Percentiles rank a stretch among this genome's conserved stretches.
phyloP scores from a whole-genome alignment of 1,284 basidiomycete species.

The Fistulinella cinereoalba region DNA sequence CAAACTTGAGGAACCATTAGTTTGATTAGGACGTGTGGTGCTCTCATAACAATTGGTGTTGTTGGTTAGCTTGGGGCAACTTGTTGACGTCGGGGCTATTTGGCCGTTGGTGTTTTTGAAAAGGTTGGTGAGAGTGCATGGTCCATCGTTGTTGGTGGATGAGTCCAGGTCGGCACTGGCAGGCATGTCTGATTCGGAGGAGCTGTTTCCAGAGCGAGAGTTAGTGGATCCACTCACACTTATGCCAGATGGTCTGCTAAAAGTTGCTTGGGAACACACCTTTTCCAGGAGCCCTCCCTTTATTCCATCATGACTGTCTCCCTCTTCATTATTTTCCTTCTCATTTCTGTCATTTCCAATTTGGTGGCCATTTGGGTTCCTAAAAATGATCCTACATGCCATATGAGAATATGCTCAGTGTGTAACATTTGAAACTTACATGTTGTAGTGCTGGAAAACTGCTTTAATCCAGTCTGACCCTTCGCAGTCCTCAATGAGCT shows the following conservation, averaged over 20 bases:
- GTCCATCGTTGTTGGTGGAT: neutral
- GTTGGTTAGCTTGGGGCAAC: neutral
- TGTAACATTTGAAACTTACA: neutral
- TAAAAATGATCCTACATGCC: neutral
- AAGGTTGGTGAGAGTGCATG: neutral
- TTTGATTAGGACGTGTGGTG: neutral
- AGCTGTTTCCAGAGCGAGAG: neutral
- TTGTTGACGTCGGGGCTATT: neutral
- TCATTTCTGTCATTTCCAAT: neutral
- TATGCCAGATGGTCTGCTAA: neutral
- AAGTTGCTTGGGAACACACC: neutral
- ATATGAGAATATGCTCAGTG: neutral
- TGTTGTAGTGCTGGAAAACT: neutral
- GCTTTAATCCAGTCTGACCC: neutral
- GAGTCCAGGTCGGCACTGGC: neutral
- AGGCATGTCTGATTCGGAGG: neutral
- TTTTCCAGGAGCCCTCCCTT: neutral
- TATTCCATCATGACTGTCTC: neutral
- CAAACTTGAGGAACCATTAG: neutral
- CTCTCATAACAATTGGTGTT: neutral
- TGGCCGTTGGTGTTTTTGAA: neutral
- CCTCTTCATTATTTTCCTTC: neutral
- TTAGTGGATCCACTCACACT: neutral
- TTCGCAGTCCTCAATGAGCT: neutral
- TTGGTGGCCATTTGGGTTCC: neutral